Evolutionary conservation across 148 eudicot genomes (phyloP).

Genomic region (Nyssa sinensis): DNA sequence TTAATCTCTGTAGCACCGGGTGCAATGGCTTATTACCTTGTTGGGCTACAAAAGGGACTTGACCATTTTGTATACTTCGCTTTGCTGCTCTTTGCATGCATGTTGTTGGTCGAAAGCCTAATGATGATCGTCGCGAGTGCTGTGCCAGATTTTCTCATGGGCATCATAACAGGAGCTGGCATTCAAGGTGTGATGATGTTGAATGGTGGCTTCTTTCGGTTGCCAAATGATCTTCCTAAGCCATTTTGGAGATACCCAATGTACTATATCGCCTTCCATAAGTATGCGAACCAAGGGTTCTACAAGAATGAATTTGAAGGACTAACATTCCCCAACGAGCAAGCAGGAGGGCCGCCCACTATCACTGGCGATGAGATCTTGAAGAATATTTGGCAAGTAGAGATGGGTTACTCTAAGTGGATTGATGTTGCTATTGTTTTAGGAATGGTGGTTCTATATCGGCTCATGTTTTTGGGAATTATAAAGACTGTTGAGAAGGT

Average conservation of each 20-base stretch:
- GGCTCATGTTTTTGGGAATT: slow-evolving; percentile 53
- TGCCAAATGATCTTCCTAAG: slow-evolving; percentile 57
- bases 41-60: slow-evolving; percentile 45
- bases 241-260: slow-evolving; percentile 55
- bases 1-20: slow-evolving; percentile 48
- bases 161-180: slow-evolving; percentile 56
- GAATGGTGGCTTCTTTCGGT: slow-evolving; percentile 53
- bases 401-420: slow-evolving; percentile 72
- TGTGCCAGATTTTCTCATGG: slow-evolving; percentile 60
- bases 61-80: slow-evolving; percentile 42
- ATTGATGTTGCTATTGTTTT: slow-evolving; percentile 49
- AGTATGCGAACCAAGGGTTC: slow-evolving; percentile 44
- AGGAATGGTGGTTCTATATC: slow-evolving; percentile 62
- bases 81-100: slow-evolving; percentile 27
- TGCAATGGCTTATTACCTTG: slow-evolving; percentile 48
- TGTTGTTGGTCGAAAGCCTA: slow-evolving; percentile 56
- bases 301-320: slow-evolving; percentile 58
- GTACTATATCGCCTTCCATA: slow-evolving; percentile 54
- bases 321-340: slow-evolving; percentile 34
- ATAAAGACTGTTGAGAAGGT: slow-evolving; percentile 39
- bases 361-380: slow-evolving; percentile 49
- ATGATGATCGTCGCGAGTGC: slow-evolving; percentile 61
- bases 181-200: slow-evolving; percentile 63
- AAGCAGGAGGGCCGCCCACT: slow-evolving; percentile 17
- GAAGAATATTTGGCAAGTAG: slow-evolving; percentile 51